These are phyloP conservation scores for Dothideomycetes sp. DNA, from an alignment of 2,329 filamentous ascomycete genomes.

Conservation along the genomic window DNA sequence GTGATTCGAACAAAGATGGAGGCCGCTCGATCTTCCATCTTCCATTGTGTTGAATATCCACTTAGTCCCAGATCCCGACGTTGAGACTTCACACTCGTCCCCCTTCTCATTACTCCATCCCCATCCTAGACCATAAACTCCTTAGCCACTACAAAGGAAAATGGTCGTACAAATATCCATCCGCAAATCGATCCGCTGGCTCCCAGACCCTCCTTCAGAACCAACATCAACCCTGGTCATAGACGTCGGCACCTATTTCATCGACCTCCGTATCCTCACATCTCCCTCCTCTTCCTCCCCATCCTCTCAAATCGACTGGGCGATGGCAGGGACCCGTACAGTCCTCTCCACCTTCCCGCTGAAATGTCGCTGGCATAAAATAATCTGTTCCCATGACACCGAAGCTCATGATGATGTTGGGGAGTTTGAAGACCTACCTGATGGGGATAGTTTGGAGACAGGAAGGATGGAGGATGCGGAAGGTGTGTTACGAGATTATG, in stretches of 20 bases:
- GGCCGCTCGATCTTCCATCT: too few species aligned
- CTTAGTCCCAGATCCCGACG: background rate
- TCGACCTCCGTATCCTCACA: conserved; percentile 11
- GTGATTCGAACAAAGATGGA: too few species aligned
- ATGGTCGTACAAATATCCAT: conserved; percentile 11
- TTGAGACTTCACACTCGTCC: background rate
- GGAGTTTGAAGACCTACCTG: conserved; percentile 4
- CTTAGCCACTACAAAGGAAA: too few species aligned
- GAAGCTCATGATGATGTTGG: conserved; percentile 8
- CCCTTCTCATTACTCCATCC: background rate
- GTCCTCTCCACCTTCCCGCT: conserved; percentile 5
- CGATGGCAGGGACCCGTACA: conserved; percentile 8
- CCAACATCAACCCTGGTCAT: conserved; percentile 9
- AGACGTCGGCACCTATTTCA: conserved; percentile 5
- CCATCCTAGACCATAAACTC: background rate
- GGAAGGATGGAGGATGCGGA: conserved; percentile 7
- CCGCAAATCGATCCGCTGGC: conserved; percentile 8
- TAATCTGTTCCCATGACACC: conserved; percentile 10
- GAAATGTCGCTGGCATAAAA: conserved; percentile 9
- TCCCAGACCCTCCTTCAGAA: conserved; percentile 7
- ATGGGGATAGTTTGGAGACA: conserved; percentile 8
- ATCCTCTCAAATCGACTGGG: conserved; percentile 10
- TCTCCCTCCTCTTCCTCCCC: background rate
- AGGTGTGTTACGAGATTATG: conserved; percentile 2
- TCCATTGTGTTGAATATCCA: too few species aligned